phyloP scores from a whole-genome alignment of 805 yeast genomes.

The Wickerhamiella musiphila region DNA sequence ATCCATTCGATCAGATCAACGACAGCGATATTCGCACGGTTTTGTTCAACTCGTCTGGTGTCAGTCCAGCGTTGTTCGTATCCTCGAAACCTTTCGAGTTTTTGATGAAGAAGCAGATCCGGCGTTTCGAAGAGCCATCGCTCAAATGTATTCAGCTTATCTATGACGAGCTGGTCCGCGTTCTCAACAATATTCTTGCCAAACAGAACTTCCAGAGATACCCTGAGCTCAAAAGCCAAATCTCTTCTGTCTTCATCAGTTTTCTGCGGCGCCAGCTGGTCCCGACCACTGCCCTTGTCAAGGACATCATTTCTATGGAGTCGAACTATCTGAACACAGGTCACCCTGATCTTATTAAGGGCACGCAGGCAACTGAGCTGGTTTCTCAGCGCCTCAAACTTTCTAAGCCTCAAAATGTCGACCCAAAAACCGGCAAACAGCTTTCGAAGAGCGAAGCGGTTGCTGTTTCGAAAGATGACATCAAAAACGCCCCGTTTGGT shows the following conservation, averaged over 20 bases:
- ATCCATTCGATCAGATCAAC: constrained; percentile 91
- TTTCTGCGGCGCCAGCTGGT: constrained; percentile 61
- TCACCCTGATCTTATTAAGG: constrained; percentile 88
- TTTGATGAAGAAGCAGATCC: constrained; percentile 78
- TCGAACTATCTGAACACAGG: constrained; percentile 93
- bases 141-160: constrained; percentile 77
- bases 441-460: constrained; percentile 23
- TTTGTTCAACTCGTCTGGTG: constrained; percentile 91
- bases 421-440: constrained; percentile 87
- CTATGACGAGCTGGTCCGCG: constrained; percentile 87
- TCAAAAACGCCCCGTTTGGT: constrained; percentile 33
- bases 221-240: constrained; percentile 81
- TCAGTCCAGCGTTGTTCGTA: constrained; percentile 88
- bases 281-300: constrained; percentile 77
- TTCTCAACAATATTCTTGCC: constrained; percentile 65
- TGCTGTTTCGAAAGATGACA: constrained; percentile 15
- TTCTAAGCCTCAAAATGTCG: constrained; percentile 57
- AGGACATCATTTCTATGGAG: constrained; percentile 69
- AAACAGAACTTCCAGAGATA: constrained; percentile 75
- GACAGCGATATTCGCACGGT: constrained; percentile 93
- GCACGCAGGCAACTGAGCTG: constrained; percentile 85
- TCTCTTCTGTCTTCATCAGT: constrained; percentile 62
- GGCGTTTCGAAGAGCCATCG: constrained; percentile 86
- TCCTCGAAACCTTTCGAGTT: constrained; percentile 96
- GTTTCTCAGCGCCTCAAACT: constrained; percentile 74